Evolutionary conservation across 345 rosid species (phyloP).

Genomic region (Eucalyptus fibrosa): DNA sequence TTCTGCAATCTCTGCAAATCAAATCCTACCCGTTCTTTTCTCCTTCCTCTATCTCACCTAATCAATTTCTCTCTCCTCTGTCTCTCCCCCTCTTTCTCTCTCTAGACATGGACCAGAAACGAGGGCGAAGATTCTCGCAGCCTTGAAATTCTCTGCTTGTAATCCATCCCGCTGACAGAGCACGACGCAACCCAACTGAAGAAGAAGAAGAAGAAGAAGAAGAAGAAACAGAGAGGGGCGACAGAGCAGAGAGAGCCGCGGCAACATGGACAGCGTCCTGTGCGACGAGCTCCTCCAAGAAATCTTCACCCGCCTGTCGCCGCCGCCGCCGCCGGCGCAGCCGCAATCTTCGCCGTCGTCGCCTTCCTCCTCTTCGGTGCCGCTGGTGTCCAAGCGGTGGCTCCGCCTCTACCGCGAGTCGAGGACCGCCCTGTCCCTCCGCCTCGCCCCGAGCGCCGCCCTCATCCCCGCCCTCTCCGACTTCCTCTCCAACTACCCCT

Average conservation of each 20-base stretch:
- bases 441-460: slow-evolving; percentile 12
- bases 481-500: neutral
- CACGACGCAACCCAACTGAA: neutral
- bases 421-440: slow-evolving; percentile 56
- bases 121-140: neutral
- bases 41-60: neutral
- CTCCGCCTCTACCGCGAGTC: slow-evolving; percentile 65
- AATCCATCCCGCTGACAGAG: neutral
- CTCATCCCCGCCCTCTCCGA: slow-evolving; percentile 18
- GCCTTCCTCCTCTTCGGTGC: slow-evolving; percentile 7
- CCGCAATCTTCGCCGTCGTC: slow-evolving; percentile 1
- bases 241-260: neutral
- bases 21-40: neutral
- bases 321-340: slow-evolving; percentile 6
- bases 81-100: neutral
- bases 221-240: neutral
- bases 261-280: slow-evolving; percentile 37
- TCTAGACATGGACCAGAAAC: neutral
- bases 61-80: neutral
- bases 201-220: neutral
- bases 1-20: neutral
- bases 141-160: neutral
- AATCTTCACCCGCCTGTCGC: slow-evolving; percentile 40
- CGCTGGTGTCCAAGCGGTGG: slow-evolving; percentile 87
- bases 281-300: slow-evolving; percentile 78